These are phyloP conservation scores for Paecilomyces fulvus DNA, from an alignment of 2,329 filamentous ascomycete species.

Conservation along the genomic window DNA sequence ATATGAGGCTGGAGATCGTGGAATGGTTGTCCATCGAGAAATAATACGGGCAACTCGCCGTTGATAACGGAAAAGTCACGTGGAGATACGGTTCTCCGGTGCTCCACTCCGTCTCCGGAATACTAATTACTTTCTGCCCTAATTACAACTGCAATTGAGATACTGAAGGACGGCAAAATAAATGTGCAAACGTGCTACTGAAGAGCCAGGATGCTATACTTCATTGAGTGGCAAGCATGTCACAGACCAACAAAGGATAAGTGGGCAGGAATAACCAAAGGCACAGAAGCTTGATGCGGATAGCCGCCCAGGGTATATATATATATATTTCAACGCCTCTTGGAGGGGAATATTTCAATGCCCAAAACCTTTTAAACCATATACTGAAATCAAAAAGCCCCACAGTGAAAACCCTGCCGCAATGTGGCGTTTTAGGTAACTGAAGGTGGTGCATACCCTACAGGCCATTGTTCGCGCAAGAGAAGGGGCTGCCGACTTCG, in stretches of 20 bases:
- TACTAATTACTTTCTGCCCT: too few species aligned
- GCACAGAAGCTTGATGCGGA: not conserved
- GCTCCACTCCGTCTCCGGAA: not conserved
- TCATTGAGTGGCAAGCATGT: not conserved
- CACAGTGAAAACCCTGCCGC: not conserved
- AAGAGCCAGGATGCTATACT: not conserved
- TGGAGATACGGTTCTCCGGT: constrained; percentile 21
- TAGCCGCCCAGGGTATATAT: not conserved
- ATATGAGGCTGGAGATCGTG: not conserved
- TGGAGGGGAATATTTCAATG: not conserved
- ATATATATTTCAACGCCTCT: not conserved
- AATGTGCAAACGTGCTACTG: not conserved
- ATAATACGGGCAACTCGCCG: constrained; percentile 5
- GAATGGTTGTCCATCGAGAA: not conserved
- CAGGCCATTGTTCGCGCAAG: constrained; percentile 49
- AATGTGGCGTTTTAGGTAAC: not conserved
- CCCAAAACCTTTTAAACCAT: not conserved
- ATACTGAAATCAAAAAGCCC: not conserved
- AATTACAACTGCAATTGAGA: not conserved
- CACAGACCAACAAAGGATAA: not conserved
- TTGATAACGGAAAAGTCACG: constrained; percentile 30
- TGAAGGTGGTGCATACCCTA: not conserved
- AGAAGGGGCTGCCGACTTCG: constrained; percentile 63
- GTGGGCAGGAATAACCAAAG: not conserved
- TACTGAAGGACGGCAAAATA: not conserved